Percentiles rank a stretch among this genome's conserved stretches.
Evolutionary conservation across 768 basidiomycete species (phyloP).

Genomic region (Leccinum broughii): DNA sequence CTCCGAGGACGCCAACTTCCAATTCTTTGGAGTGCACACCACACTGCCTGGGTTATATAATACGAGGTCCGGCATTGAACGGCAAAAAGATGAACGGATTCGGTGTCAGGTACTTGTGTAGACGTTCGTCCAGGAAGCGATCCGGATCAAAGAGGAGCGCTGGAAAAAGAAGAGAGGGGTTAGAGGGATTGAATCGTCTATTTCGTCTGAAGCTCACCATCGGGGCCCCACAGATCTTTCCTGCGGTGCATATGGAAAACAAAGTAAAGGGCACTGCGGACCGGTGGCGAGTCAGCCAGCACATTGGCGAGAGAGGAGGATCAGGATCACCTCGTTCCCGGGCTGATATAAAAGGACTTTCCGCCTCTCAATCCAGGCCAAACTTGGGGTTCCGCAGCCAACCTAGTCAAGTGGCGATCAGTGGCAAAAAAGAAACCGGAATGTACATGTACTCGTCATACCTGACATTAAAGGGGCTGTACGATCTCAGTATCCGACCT

Average conservation of each 20-base stretch:
- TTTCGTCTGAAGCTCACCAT: conserved; percentile 23
- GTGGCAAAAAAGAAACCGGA: neutral
- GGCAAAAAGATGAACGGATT: conserved; percentile 73
- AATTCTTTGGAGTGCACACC: too few relatives aligned
- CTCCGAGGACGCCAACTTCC: too few relatives aligned
- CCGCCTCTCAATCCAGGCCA: conserved; percentile 29
- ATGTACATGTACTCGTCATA: conserved; percentile 1
- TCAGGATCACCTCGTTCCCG: conserved; percentile 28
- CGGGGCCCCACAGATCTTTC: conserved; percentile 40
- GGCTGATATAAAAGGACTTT: conserved; percentile 56
- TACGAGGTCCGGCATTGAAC: conserved; percentile 67
- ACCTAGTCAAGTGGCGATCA: conserved; percentile 15
- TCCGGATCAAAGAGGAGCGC: conserved; percentile 58
- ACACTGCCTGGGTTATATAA: conserved; percentile 16
- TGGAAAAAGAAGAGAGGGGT: neutral
- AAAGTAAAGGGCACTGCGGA: conserved; percentile 13
- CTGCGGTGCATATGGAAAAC: conserved; percentile 41
- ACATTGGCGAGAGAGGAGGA: neutral
- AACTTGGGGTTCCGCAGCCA: conserved; percentile 15
- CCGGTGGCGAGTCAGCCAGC: neutral
- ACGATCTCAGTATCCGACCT: neutral
- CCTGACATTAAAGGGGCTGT: conserved; percentile 27
- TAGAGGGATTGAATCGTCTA: neutral
- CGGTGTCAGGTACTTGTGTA: conserved; percentile 50
- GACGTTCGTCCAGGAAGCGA: conserved; percentile 59